Conservation (phyloP, 371 early-diverging fungal genomes). For the Mortierella sp. region DNA sequence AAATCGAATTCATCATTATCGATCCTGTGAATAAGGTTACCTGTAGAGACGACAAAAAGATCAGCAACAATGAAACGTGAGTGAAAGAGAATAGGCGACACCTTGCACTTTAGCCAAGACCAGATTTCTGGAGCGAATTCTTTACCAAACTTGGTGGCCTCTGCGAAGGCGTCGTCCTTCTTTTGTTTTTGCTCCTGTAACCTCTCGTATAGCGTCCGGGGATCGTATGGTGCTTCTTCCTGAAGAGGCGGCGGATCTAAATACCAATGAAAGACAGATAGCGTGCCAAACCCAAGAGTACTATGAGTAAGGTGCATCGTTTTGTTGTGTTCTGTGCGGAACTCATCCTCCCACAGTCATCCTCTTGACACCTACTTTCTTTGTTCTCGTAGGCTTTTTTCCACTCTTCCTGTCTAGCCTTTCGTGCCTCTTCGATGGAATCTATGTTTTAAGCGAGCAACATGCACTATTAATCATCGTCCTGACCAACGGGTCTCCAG, state of each 20-base stretch:
- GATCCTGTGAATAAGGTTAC: slow-evolving; percentile 78
- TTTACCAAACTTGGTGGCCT: slow-evolving; percentile 72
- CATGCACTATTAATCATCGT: no score
- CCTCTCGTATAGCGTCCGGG: slow-evolving; percentile 83
- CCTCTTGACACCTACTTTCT: slow-evolving; percentile 23
- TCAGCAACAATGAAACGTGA: background rate
- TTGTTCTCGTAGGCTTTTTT: slow-evolving; percentile 55
- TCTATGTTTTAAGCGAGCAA: no score
- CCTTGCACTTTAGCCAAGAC: no score
- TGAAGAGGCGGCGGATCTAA: slow-evolving; percentile 37
- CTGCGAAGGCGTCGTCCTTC: slow-evolving; percentile 76
- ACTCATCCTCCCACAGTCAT: no score
- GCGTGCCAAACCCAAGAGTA: no score
- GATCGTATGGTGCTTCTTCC: slow-evolving; percentile 74
- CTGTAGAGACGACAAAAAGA: slow-evolving; percentile 30
- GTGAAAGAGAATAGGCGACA: no score
- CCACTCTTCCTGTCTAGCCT: slow-evolving; percentile 59
- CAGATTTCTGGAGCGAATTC: no score
- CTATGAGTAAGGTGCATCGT: no score
- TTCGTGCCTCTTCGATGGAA: slow-evolving; percentile 57
- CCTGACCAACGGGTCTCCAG: no score
- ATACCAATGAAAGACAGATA: background rate
- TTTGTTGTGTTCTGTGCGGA: no score
- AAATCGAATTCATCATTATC: slow-evolving; percentile 85
- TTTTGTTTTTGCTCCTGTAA: slow-evolving; percentile 77